phyloP scores from a whole-genome alignment of 2,329 filamentous ascomycete genomes.

The Scorias spongiosa region DNA sequence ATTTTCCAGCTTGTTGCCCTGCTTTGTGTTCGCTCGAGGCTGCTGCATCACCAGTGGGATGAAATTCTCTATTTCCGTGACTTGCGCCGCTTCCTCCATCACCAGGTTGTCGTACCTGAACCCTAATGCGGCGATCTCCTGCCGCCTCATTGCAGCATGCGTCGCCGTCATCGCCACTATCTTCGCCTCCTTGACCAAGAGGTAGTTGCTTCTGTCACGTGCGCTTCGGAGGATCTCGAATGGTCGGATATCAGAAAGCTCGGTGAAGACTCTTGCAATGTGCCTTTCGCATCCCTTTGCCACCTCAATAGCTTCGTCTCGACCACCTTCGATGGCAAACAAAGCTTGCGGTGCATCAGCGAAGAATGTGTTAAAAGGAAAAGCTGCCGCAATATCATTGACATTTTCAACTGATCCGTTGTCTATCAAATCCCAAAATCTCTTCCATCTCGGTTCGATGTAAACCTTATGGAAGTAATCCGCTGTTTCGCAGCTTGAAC shows the following conservation, averaged over 20 bases:
- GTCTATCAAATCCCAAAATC: constrained; percentile 55
- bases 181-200: constrained; percentile 87
- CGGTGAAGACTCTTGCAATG: constrained; percentile 76
- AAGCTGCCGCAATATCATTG: constrained; percentile 49
- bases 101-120: constrained; percentile 97
- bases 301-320: constrained; percentile 56
- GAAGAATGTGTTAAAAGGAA: constrained; percentile 84
- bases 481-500: constrained; percentile 89
- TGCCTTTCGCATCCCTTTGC: constrained; percentile 77
- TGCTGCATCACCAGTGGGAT: constrained; percentile 89
- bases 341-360: constrained; percentile 73
- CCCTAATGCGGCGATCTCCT: constrained; percentile 79
- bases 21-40: constrained; percentile 8
- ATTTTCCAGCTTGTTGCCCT: constrained; percentile 51
- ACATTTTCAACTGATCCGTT: constrained; percentile 34
- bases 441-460: constrained; percentile 73
- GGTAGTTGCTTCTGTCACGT: constrained; percentile 88
- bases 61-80: constrained; percentile 95
- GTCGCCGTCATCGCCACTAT: constrained; percentile 98
- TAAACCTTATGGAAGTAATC: constrained; percentile 94
- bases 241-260: constrained; percentile 81
- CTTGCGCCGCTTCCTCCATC: constrained; percentile 97
- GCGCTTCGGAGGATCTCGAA: constrained; percentile 86
- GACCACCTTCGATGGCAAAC: constrained; percentile 52
- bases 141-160: constrained; percentile 83